Conservation (phyloP, 1,139 yeast species). For the Debaryomycetaceae sp. region DNA sequence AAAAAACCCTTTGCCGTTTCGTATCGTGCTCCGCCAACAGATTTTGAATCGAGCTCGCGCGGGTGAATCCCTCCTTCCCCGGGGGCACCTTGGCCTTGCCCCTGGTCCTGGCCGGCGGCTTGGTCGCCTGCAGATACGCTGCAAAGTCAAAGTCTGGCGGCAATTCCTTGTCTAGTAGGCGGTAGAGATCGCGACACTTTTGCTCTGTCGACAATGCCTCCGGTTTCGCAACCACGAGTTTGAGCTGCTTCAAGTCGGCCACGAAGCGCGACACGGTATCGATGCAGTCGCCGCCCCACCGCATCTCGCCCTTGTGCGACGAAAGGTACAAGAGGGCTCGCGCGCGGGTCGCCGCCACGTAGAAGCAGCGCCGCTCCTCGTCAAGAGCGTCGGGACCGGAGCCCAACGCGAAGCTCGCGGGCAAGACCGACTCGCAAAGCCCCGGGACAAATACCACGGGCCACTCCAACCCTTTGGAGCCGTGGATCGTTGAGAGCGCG, state of each 20-base stretch:
- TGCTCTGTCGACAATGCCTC: constrained; percentile 10
- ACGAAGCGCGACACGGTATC: constrained; percentile 23
- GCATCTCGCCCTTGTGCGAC: constrained; percentile 16
- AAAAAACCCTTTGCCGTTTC: too few species aligned
- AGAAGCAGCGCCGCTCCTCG: constrained; percentile 78
- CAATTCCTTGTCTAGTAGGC: constrained; percentile 4
- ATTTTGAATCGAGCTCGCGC: too few species aligned
- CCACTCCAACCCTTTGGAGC: constrained; percentile 94
- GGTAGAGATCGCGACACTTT: constrained; percentile 10
- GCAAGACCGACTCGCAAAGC: constrained; percentile 49
- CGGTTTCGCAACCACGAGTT: constrained; percentile 6
- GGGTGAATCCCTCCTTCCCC: too few species aligned
- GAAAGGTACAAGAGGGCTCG: constrained; percentile 32
- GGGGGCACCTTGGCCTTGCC: too few species aligned
- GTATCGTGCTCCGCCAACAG: too few species aligned
- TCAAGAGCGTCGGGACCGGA: constrained; percentile 28
- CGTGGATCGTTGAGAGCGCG: constrained; percentile 68
- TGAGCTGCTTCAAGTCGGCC: constrained; percentile 3
- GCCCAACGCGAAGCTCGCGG: constrained; percentile 31
- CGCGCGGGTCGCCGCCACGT: constrained; percentile 85
- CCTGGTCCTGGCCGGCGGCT: too few species aligned
- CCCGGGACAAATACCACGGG: constrained; percentile 80
- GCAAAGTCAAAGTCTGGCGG: constrained; percentile 5
- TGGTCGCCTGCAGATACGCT: too few species aligned
- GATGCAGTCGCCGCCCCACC: constrained; percentile 14